Evolutionary conservation across 2,329 filamentous ascomycete species (phyloP).

Genomic region (Xylariales sp.): DNA sequence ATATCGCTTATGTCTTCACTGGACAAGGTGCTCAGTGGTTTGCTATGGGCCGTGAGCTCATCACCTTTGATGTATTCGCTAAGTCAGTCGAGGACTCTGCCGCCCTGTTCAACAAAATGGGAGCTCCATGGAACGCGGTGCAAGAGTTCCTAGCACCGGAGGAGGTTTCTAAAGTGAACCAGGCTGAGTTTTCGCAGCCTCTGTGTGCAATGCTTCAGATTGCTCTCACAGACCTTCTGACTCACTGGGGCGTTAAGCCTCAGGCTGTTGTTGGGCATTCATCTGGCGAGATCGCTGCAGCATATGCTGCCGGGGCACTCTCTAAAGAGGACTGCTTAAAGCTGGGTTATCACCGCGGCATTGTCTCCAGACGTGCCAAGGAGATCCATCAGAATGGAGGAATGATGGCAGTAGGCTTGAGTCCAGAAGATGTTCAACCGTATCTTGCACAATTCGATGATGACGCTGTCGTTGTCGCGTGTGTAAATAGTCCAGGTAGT

Average conservation of each 20-base stretch:
- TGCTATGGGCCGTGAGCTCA: slow-evolving; percentile 17
- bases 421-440: background rate
- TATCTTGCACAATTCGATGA: background rate
- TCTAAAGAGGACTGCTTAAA: slow-evolving; percentile 29
- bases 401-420: background rate
- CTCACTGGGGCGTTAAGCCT: slow-evolving; percentile 23
- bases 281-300: slow-evolving; percentile 39
- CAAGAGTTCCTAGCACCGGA: slow-evolving; percentile 13
- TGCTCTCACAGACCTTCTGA: slow-evolving; percentile 33
- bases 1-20: slow-evolving; percentile 20
- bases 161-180: slow-evolving; percentile 15
- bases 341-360: slow-evolving; percentile 31
- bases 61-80: slow-evolving; percentile 11
- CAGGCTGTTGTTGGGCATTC: slow-evolving; percentile 36
- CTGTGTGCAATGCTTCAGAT: slow-evolving; percentile 34
- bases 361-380: too few relatives aligned
- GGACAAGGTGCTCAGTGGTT: slow-evolving; percentile 28
- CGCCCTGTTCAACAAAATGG: slow-evolving; percentile 11
- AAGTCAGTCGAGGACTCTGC: background rate
- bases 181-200: slow-evolving; percentile 23
- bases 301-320: slow-evolving; percentile 34
- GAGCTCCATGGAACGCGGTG: slow-evolving; percentile 8
- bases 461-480: background rate
- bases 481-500: background rate
- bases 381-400: background rate